Conservation (phyloP, 306 rosid species). For the Albizia julibrissin region DNA sequence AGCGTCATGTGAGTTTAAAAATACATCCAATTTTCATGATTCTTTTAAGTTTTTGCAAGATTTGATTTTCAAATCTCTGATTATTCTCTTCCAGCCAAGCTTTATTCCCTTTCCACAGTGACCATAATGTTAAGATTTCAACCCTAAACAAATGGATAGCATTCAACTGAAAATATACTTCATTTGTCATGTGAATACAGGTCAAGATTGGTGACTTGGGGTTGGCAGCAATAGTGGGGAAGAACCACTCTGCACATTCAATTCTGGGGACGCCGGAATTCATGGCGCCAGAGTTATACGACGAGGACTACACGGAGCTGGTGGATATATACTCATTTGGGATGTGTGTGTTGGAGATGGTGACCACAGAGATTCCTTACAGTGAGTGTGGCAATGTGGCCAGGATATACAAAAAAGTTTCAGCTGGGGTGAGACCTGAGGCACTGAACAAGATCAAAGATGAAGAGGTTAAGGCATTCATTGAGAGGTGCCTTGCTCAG, state of each 20-base stretch:
- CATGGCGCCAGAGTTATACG: slow-evolving; percentile 93
- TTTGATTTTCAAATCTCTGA: background rate
- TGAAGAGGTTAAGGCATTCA: slow-evolving; percentile 57
- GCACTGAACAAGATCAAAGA: slow-evolving; percentile 67
- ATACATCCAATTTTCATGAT: background rate
- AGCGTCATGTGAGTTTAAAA: background rate
- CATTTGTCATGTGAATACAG: slow-evolving; percentile 29
- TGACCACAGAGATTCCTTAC: slow-evolving; percentile 83
- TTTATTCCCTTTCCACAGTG: background rate
- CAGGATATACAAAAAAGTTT: slow-evolving; percentile 75
- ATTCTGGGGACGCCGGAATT: slow-evolving; percentile 90
- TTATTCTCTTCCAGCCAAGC: background rate
- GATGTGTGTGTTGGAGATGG: slow-evolving; percentile 87
- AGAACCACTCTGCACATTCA: slow-evolving; percentile 79
- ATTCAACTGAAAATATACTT: background rate
- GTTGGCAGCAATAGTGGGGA: slow-evolving; percentile 80
- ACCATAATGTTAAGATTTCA: background rate
- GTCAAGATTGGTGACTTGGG: slow-evolving; percentile 98
- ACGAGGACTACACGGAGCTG: slow-evolving; percentile 79
- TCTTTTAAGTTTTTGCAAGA: background rate
- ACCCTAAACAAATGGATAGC: background rate
- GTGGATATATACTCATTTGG: slow-evolving; percentile 96
- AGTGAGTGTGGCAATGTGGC: slow-evolving; percentile 88
- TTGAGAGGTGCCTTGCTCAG: slow-evolving; percentile 81
- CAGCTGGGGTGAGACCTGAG: slow-evolving; percentile 72